phyloP scores from a whole-genome alignment of 176 grass and related monocot genomes.

The Echinochloa phyllopogon region DNA sequence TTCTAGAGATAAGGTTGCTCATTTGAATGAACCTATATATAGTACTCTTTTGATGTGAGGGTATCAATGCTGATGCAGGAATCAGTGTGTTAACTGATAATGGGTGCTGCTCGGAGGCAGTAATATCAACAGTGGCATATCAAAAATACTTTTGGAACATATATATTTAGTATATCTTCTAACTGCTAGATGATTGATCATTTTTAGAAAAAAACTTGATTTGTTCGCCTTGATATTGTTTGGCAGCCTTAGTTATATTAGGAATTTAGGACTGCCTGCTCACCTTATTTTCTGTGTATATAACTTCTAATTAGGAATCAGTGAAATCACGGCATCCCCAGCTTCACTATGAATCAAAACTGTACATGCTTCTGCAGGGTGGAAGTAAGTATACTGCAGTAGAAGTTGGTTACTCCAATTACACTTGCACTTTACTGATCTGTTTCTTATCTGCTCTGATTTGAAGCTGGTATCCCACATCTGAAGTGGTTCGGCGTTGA shows the following conservation, averaged over 20 bases:
- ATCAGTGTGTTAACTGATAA: neutral
- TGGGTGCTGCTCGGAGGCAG: neutral
- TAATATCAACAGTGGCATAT: neutral
- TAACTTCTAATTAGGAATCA: constrained; percentile 57
- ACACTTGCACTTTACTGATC: constrained; percentile 23
- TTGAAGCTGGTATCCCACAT: constrained; percentile 66
- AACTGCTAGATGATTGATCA: neutral
- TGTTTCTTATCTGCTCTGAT: constrained; percentile 15
- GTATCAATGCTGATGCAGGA: neutral
- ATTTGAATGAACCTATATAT: neutral
- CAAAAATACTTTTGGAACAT: neutral
- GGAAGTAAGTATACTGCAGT: constrained; percentile 53
- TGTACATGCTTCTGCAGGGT: constrained; percentile 78
- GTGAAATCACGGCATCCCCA: constrained; percentile 70
- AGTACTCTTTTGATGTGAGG: neutral
- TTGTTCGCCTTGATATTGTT: constrained; percentile 6
- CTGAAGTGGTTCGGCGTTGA: constrained; percentile 86
- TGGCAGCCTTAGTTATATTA: neutral
- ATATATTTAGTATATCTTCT: neutral
- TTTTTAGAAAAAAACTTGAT: constrained; percentile 8
- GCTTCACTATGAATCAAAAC: constrained; percentile 82
- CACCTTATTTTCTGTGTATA: constrained; percentile 10
- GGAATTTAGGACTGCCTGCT: constrained; percentile 1
- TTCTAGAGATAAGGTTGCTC: neutral
- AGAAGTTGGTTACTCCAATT: constrained; percentile 20